A percentile compares a stretch with the other conserved stretches of the same genome.
Conservation (phyloP, 768 basidiomycete species). For the Mycena vulgaris region DNA sequence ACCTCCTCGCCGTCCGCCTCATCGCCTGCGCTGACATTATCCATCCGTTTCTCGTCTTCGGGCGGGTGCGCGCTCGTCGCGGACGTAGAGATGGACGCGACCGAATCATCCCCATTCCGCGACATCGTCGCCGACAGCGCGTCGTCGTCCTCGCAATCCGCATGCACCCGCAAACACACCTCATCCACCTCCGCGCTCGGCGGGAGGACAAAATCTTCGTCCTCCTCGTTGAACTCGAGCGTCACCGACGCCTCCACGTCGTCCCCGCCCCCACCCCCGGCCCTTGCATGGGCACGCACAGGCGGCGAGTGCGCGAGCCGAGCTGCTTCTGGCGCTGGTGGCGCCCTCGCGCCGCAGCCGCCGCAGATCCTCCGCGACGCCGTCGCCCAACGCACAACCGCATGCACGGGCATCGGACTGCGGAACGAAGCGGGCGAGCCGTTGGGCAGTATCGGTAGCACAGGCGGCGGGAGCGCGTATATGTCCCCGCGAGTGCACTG, state of each 20-base stretch:
- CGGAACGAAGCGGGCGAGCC: constrained; percentile 58
- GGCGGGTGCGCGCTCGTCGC: constrained; percentile 53
- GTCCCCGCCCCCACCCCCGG: constrained; percentile 26
- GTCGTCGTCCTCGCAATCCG: constrained; percentile 42
- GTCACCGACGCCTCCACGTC: constrained; percentile 60
- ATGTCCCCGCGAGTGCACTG: constrained; percentile 75
- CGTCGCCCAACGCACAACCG: constrained; percentile 67
- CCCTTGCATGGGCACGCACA: too few species aligned
- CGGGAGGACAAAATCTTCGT: constrained; percentile 67
- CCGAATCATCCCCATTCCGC: constrained; percentile 48
- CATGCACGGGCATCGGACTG: constrained; percentile 71
- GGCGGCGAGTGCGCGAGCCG: constrained; percentile 60
- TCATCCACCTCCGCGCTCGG: constrained; percentile 14
- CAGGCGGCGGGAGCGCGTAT: constrained; percentile 65
- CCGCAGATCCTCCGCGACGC: constrained; percentile 73
- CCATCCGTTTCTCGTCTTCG: constrained; percentile 45
- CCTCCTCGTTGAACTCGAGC: constrained; percentile 77
- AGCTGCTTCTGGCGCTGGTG: constrained; percentile 65
- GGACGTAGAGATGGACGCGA: constrained; percentile 55
- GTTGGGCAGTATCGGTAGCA: constrained; percentile 89
- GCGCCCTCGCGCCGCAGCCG: constrained; percentile 68
- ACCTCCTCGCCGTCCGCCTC: constrained; percentile 47
- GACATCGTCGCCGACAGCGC: constrained; percentile 44
- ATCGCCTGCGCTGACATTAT: constrained; percentile 35
- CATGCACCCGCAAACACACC: constrained; percentile 28